phyloP scores from a whole-genome alignment of 1,139 yeast species.

The Candida freyschussii region DNA sequence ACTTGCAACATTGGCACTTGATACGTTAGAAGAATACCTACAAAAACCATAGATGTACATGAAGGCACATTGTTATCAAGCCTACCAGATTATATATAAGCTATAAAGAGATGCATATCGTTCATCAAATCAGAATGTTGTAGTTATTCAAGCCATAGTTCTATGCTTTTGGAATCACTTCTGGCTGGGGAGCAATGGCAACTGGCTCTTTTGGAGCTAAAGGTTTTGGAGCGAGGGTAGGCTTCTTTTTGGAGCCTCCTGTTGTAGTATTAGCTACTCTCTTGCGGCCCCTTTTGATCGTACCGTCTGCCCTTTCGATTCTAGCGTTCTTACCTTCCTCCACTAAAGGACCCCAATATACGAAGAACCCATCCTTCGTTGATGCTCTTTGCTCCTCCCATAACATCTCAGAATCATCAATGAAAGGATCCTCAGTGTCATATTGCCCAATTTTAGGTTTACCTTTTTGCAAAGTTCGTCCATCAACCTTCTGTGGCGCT shows the following conservation, averaged over 20 bases:
- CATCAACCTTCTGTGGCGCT: constrained; percentile 25
- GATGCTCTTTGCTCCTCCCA: constrained; percentile 94
- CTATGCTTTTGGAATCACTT: neutral
- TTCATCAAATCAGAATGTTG: no score
- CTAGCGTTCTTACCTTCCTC: constrained; percentile 52
- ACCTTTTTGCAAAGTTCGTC: constrained; percentile 39
- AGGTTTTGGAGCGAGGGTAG: neutral
- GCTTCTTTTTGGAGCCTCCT: constrained; percentile 14
- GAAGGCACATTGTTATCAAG: neutral
- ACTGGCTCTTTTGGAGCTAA: constrained; percentile 2
- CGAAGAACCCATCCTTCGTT: constrained; percentile 94
- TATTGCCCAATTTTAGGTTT: constrained; percentile 81
- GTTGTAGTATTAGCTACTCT: constrained; percentile 19
- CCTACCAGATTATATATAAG: neutral
- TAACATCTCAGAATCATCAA: constrained; percentile 86
- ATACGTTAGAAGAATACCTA: constrained; percentile 28
- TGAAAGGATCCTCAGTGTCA: constrained; percentile 91
- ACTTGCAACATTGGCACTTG: constrained; percentile 38
- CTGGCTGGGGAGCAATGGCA: constrained; percentile 8
- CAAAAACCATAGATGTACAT: neutral
- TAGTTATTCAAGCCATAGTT: neutral
- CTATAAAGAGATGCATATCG: neutral
- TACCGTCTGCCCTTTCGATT: constrained; percentile 38
- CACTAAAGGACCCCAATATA: constrained; percentile 88
- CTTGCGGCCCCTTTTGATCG: constrained; percentile 32